These are phyloP conservation scores for Microsporum ferrugineum DNA, from an alignment of 2,329 filamentous ascomycete genomes.

Conservation along the genomic window DNA sequence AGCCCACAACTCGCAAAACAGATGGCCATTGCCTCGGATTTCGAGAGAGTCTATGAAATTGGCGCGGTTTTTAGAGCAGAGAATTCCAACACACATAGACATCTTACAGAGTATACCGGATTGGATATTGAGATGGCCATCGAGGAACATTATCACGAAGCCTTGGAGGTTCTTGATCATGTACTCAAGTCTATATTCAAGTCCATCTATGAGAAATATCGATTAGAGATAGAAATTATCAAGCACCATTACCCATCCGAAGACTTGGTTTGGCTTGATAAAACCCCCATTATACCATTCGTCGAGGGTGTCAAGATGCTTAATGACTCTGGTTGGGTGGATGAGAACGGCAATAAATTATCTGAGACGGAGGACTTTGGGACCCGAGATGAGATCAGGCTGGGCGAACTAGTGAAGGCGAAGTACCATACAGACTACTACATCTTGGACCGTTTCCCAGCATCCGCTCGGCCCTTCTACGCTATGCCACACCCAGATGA, in stretches of 20 bases:
- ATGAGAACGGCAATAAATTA: constrained; percentile 62
- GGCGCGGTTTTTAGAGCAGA: constrained; percentile 86
- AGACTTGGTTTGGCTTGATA: constrained; percentile 74
- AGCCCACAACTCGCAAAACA: constrained; percentile 89
- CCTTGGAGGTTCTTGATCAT: constrained; percentile 63
- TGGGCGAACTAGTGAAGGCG: constrained; percentile 74
- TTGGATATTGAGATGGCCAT: constrained; percentile 90
- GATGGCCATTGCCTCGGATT: constrained; percentile 82
- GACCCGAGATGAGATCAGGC: constrained; percentile 74
- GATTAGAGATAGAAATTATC: constrained; percentile 63
- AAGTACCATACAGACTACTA: constrained; percentile 87
- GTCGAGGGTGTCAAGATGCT: constrained; percentile 68
- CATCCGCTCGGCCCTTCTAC: constrained; percentile 77
- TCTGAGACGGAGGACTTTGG: constrained; percentile 68
- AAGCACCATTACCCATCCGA: constrained; percentile 77
- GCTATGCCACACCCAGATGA: constrained; percentile 72
- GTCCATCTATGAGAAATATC: constrained; percentile 56
- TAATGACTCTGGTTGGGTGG: constrained; percentile 62
- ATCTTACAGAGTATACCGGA: constrained; percentile 89
- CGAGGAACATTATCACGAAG: constrained; percentile 79
- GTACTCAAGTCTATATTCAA: constrained; percentile 71
- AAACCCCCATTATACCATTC: constrained; percentile 75
- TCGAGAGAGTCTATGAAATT: constrained; percentile 79
- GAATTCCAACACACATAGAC: constrained; percentile 89
- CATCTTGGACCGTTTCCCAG: constrained; percentile 85